Percentiles rank a stretch among this genome's conserved stretches.
phyloP scores from a whole-genome alignment of 306 rosid genomes.

The Cercis canadensis region DNA sequence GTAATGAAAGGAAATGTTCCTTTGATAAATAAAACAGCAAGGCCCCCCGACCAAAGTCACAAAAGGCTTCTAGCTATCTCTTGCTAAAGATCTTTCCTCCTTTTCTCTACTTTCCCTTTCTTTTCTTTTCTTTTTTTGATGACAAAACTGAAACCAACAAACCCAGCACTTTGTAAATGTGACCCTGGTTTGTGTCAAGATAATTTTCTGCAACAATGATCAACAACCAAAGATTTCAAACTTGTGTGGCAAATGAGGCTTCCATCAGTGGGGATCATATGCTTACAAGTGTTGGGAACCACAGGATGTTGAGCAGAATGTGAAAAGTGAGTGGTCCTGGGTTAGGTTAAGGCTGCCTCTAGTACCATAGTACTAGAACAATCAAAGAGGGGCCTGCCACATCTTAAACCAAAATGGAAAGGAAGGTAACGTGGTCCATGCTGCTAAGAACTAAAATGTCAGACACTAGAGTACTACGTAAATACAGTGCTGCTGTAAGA shows the following conservation, averaged over 20 bases:
- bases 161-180: not conserved
- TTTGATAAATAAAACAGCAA: not conserved
- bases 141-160: constrained; percentile 3
- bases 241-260: constrained; percentile 2
- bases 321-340: constrained; percentile 45
- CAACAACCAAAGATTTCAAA: not conserved
- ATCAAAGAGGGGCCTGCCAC: constrained; percentile 22
- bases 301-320: constrained; percentile 27
- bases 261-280: constrained; percentile 27
- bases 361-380: constrained; percentile 29
- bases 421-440: constrained; percentile 12
- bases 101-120: not conserved
- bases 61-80: not conserved
- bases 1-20: too few relatives aligned
- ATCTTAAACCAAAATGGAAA: constrained; percentile 7
- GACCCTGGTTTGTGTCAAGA: not conserved
- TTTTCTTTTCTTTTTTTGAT: not conserved
- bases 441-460: not conserved
- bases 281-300: constrained; percentile 30
- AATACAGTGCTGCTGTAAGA: constrained; percentile 28
- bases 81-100: not conserved
- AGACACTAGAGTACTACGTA: constrained; percentile 5
- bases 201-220: not conserved
- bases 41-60: not conserved
- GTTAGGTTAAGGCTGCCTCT: constrained; percentile 19